Conservation (phyloP, 352 stramenopile species). For the Globisporangium sylvaticum region DNA sequence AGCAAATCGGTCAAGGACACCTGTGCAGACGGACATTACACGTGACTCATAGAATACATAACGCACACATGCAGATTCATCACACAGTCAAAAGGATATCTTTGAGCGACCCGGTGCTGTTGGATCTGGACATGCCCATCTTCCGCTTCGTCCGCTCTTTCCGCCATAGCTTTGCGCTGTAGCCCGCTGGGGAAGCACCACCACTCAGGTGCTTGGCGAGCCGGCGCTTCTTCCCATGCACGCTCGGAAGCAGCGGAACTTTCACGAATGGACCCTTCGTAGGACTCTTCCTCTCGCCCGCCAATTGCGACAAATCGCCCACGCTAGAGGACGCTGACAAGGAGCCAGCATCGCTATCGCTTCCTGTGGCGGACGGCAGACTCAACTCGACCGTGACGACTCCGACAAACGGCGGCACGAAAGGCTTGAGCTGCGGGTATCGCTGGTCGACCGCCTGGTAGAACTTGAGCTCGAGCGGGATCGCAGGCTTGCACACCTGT, state of each 20-base stretch:
- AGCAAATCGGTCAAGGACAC: slow-evolving; percentile 5
- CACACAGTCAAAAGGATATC: slow-evolving; percentile 16
- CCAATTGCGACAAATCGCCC: slow-evolving; percentile 16
- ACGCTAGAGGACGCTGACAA: slow-evolving; percentile 16
- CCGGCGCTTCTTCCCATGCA: slow-evolving; percentile 37
- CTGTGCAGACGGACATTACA: not conserved
- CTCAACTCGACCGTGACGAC: slow-evolving; percentile 58
- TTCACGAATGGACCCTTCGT: slow-evolving; percentile 3
- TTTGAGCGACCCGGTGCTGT: slow-evolving; percentile 13
- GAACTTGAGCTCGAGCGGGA: slow-evolving; percentile 70
- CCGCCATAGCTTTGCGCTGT: slow-evolving; percentile 63
- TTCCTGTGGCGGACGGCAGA: slow-evolving; percentile 10
- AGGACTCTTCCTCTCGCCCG: slow-evolving; percentile 10
- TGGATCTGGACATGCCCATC: slow-evolving; percentile 11
- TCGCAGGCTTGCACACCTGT: slow-evolving; percentile 77
- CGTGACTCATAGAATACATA: not conserved
- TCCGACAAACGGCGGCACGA: slow-evolving; percentile 64
- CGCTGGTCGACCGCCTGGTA: slow-evolving; percentile 51
- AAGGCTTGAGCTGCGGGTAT: slow-evolving; percentile 58
- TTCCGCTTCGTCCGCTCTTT: slow-evolving; percentile 34
- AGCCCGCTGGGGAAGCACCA: slow-evolving; percentile 24
- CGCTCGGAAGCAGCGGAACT: slow-evolving; percentile 1
- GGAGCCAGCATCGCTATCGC: slow-evolving; percentile 10
- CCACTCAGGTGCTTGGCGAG: slow-evolving; percentile 19
- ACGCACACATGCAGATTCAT: not conserved